phyloP scores from a whole-genome alignment of 805 yeast species.

The Ogataea haglerorum region DNA sequence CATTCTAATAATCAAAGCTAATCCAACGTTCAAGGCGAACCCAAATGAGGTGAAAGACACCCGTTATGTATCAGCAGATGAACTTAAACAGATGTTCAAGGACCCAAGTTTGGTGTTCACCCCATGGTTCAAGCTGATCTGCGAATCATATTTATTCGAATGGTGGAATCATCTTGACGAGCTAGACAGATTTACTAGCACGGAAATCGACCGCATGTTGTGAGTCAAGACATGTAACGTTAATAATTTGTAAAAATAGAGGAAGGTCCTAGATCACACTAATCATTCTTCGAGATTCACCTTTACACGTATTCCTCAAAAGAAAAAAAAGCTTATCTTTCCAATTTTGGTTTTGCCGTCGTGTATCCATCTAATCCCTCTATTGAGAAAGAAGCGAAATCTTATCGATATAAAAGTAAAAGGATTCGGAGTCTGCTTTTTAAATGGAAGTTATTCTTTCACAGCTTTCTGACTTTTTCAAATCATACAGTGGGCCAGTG shows the following conservation, averaged over 20 bases:
- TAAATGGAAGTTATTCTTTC: slow-evolving; percentile 4
- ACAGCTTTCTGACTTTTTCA: slow-evolving; percentile 1
- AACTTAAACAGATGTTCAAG: slow-evolving; percentile 72
- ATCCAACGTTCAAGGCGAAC: slow-evolving; percentile 47
- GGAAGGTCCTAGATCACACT: neutral
- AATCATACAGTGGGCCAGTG: slow-evolving; percentile 7
- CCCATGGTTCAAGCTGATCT: slow-evolving; percentile 97
- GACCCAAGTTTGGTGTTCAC: slow-evolving; percentile 69
- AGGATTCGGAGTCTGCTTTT: neutral
- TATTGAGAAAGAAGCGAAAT: neutral
- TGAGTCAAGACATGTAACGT: neutral
- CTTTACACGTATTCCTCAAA: neutral
- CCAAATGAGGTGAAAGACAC: slow-evolving; percentile 84
- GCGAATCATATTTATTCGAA: slow-evolving; percentile 82
- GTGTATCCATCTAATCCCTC: neutral
- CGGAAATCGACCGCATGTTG: slow-evolving; percentile 45
- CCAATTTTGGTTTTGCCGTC: neutral
- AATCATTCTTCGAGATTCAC: neutral
- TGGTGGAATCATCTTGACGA: slow-evolving; percentile 87
- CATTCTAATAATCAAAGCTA: slow-evolving; percentile 70
- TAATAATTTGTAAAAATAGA: slow-evolving; percentile 14
- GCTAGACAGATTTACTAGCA: slow-evolving; percentile 47
- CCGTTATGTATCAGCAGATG: slow-evolving; percentile 65
- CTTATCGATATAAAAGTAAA: neutral
- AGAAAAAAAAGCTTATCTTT: neutral